phyloP scores from a whole-genome alignment of 2,329 filamentous ascomycete species.

The Scedosporium apiospermum region DNA sequence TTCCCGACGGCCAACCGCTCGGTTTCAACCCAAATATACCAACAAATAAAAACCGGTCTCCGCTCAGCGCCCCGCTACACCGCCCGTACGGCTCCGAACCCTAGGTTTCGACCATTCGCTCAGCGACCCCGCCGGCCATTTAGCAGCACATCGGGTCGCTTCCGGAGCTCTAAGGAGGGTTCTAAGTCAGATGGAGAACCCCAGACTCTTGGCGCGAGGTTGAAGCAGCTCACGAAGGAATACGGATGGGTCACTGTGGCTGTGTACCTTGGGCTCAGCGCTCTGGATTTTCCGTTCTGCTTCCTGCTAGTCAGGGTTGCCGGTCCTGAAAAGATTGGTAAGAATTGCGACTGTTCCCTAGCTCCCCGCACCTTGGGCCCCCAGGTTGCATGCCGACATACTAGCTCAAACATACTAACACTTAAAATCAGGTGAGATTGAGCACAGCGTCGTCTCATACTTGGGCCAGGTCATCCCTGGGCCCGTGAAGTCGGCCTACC shows the following conservation, averaged over 20 bases:
- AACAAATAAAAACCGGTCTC: background rate
- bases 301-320: slow-evolving; percentile 77
- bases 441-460: slow-evolving; percentile 56
- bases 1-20: background rate
- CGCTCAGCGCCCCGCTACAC: background rate
- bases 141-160: background rate
- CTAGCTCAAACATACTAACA: slow-evolving; percentile 3
- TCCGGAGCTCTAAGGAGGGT: background rate
- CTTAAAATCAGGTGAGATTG: slow-evolving; percentile 41
- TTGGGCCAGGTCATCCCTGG: slow-evolving; percentile 52
- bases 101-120: background rate
- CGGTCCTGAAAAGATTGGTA: slow-evolving; percentile 78
- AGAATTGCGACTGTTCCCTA: slow-evolving; percentile 14
- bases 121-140: background rate
- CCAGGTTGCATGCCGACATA: background rate
- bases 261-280: slow-evolving; percentile 78
- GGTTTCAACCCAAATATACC: background rate
- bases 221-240: slow-evolving; percentile 79
- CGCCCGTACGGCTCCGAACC: background rate
- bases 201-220: slow-evolving; percentile 53
- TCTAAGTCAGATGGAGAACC: background rate
- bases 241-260: slow-evolving; percentile 91
- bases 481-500: slow-evolving; percentile 26
- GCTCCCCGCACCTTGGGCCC: background rate
- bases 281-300: slow-evolving; percentile 89